These are phyloP conservation scores for Coniochaeta prunicola DNA, from an alignment of 2,329 filamentous ascomycete genomes.

Conservation along the genomic window DNA sequence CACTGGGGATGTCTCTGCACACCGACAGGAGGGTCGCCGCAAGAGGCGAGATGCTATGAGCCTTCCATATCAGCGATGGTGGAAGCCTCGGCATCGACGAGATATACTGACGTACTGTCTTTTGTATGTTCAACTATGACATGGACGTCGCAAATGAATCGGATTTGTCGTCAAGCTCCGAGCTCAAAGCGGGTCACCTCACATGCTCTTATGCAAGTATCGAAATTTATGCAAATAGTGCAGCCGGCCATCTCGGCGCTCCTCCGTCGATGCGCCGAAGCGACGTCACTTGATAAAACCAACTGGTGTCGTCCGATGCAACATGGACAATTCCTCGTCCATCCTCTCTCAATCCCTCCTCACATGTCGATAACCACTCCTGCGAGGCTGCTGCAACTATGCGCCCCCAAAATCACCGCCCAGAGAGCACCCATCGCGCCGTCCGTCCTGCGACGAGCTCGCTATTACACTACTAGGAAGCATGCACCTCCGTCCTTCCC, in stretches of 20 bases:
- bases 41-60: slow-evolving; percentile 44
- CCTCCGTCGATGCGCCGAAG: not conserved
- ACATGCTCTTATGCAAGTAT: not conserved
- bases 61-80: slow-evolving; percentile 48
- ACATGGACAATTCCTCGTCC: not conserved
- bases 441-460: too few relatives aligned
- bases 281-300: not conserved
- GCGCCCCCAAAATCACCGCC: not conserved
- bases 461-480: not conserved
- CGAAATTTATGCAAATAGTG: not conserved
- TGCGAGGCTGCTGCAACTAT: not conserved
- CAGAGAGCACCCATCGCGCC: too few relatives aligned
- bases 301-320: not conserved
- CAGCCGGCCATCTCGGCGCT: not conserved
- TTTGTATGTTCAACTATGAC: not conserved
- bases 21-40: slow-evolving; percentile 55
- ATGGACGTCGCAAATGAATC: not conserved
- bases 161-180: not conserved
- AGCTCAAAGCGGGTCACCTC: not conserved
- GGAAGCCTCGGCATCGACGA: slow-evolving; percentile 53
- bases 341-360: not conserved
- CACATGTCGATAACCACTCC: not conserved
- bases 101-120: not conserved
- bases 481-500: slow-evolving; percentile 26
- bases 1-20: slow-evolving; percentile 56